These are phyloP conservation scores for Cornus controversa DNA, from an alignment of 148 eudicot species.

Conservation along the genomic window DNA sequence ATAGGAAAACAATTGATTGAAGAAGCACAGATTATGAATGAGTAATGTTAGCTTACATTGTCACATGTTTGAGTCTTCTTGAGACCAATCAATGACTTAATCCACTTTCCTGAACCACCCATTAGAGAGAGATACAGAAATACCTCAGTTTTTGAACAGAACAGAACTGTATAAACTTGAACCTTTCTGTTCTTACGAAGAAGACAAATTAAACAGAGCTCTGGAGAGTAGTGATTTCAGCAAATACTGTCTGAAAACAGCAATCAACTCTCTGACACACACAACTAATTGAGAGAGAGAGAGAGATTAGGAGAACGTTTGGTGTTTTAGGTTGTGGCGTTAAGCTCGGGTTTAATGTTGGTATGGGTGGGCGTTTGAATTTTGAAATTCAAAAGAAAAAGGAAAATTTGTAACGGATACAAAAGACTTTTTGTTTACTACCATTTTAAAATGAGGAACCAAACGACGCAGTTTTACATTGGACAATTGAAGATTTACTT, in stretches of 20 bases:
- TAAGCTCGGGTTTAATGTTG: not conserved
- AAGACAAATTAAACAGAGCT: not conserved
- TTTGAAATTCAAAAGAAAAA: constrained; percentile 30
- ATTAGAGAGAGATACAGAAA: constrained; percentile 27
- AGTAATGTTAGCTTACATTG: constrained; percentile 37
- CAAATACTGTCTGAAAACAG: no score
- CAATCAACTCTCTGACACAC: no score
- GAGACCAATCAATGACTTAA: constrained; percentile 54
- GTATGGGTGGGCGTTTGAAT: constrained; percentile 26
- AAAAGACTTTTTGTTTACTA: not conserved
- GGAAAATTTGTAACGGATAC: constrained; percentile 12
- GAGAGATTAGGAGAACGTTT: constrained; percentile 5
- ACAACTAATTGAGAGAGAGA: no score
- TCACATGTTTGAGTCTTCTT: constrained; percentile 51
- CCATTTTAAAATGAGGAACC: no score
- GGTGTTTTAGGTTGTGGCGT: not conserved
- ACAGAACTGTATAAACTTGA: not conserved
- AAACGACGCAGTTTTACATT: no score
- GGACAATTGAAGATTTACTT: no score
- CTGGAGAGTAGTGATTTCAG: no score
- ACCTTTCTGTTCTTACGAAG: not conserved
- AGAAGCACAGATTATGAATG: not conserved
- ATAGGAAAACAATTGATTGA: not conserved
- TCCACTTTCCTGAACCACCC: constrained; percentile 86
- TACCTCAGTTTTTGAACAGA: not conserved